Conservation (phyloP, 257 asterid species). For the Ajuga chamaepitys region DNA sequence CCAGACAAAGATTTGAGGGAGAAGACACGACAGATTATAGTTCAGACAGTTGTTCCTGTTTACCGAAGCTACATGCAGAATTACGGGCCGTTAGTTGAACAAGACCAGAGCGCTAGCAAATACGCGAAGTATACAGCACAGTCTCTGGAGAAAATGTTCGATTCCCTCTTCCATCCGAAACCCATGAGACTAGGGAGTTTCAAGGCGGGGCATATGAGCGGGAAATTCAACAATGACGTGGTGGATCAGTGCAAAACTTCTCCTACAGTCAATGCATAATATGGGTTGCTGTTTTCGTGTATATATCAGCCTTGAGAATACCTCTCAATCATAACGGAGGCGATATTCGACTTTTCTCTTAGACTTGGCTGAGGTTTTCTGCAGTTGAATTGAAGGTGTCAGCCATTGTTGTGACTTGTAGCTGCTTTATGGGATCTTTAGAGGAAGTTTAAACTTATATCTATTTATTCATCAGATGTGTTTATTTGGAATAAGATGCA, state of each 20-base stretch:
- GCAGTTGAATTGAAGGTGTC: neutral
- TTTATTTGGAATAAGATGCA: neutral
- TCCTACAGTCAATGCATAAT: slow-evolving; percentile 23
- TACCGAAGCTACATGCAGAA: slow-evolving; percentile 93
- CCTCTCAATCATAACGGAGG: neutral
- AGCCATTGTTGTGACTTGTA: slow-evolving; percentile 3
- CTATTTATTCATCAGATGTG: slow-evolving; percentile 10
- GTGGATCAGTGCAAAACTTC: slow-evolving; percentile 43
- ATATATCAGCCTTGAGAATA: slow-evolving; percentile 4
- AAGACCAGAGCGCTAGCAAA: slow-evolving; percentile 62
- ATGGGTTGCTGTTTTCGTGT: neutral
- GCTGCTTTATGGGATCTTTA: slow-evolving; percentile 6
- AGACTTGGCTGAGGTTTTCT: neutral
- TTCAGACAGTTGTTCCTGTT: slow-evolving; percentile 75
- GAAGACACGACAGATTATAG: slow-evolving; percentile 45
- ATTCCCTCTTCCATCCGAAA: slow-evolving; percentile 57
- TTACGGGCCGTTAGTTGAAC: slow-evolving; percentile 86
- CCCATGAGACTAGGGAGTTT: slow-evolving; percentile 55
- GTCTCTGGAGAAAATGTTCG: slow-evolving; percentile 64
- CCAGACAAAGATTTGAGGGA: slow-evolving; percentile 62
- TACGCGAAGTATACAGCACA: slow-evolving; percentile 64
- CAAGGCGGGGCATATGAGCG: slow-evolving; percentile 55
- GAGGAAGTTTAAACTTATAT: slow-evolving; percentile 5
- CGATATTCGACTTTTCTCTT: neutral
- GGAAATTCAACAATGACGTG: slow-evolving; percentile 40